phyloP scores from a whole-genome alignment of 2,329 filamentous ascomycete species.

The Cercospora beticola region DNA sequence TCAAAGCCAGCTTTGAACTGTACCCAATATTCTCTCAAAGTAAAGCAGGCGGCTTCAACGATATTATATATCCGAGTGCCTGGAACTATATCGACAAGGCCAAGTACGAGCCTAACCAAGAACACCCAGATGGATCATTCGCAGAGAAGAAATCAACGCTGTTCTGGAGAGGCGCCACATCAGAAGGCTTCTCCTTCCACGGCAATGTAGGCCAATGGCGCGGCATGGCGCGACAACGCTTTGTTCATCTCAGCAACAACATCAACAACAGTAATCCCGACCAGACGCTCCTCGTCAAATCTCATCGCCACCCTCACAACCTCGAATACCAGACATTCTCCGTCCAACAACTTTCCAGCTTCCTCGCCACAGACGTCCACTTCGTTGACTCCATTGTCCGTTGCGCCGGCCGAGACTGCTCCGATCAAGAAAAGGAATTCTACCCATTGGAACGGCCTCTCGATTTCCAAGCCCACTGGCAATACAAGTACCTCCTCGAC shows the following conservation, averaged over 20 bases:
- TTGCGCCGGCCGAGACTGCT: constrained; percentile 55
- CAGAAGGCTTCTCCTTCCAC: constrained; percentile 51
- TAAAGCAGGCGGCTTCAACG: constrained; percentile 69
- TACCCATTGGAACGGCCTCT: constrained; percentile 44
- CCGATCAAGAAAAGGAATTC: constrained; percentile 55
- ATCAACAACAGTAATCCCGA: constrained; percentile 52
- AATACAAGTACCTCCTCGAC: constrained; percentile 69
- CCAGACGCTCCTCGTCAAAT: constrained; percentile 59
- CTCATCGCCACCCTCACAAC: constrained; percentile 28
- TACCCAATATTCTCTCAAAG: constrained; percentile 74
- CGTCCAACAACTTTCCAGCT: constrained; percentile 54
- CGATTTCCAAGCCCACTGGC: constrained; percentile 60
- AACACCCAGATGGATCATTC: constrained; percentile 57
- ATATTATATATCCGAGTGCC: constrained; percentile 67
- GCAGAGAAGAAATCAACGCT: constrained; percentile 62
- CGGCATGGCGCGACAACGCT: constrained; percentile 68
- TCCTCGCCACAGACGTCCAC: constrained; percentile 57
- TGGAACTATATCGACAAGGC: constrained; percentile 63
- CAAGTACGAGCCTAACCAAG: constrained; percentile 52
- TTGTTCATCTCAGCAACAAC: constrained; percentile 68
- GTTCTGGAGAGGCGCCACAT: constrained; percentile 73
- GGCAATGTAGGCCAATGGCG: constrained; percentile 56
- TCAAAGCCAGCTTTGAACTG: constrained; percentile 63
- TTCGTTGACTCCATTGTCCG: constrained; percentile 61
- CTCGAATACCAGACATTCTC: constrained; percentile 59